phyloP scores from a whole-genome alignment of 805 yeast species.

The Saturnispora serradocipensis region DNA sequence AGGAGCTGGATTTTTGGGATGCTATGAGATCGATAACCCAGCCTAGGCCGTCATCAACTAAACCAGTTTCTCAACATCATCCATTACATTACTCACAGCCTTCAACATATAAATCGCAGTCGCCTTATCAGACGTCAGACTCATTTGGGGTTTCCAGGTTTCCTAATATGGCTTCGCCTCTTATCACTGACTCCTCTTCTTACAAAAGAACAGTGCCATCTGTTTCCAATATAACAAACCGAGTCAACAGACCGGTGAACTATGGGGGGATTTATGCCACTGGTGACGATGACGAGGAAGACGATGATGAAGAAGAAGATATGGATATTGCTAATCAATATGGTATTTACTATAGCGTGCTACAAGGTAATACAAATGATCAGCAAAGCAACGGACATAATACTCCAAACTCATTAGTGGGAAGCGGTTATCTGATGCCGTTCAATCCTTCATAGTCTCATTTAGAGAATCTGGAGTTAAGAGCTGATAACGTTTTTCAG shows the following conservation, averaged over 20 bases:
- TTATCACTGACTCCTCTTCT: conserved; percentile 2
- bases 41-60: conserved; percentile 20
- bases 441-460: conserved; percentile 24
- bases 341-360: conserved; percentile 27
- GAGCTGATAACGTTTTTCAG: background rate
- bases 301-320: conserved; percentile 27
- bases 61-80: conserved; percentile 47
- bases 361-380: conserved; percentile 10
- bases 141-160: conserved; percentile 14
- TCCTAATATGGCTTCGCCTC: conserved; percentile 14
- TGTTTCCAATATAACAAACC: conserved; percentile 7
- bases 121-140: conserved; percentile 15
- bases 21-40: conserved; percentile 51
- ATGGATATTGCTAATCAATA: conserved; percentile 26
- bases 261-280: conserved; percentile 10
- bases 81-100: conserved; percentile 36
- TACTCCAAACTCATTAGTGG: conserved; percentile 9
- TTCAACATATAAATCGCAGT: conserved; percentile 14
- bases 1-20: conserved; percentile 65
- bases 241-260: conserved; percentile 2
- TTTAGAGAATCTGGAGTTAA: background rate
- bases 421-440: conserved; percentile 23
- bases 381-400: background rate
- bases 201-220: conserved; percentile 5
- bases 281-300: conserved; percentile 9